Conservation (phyloP, 495 filamentous ascomycete genomes). For the Penicillium chermesinum region DNA sequence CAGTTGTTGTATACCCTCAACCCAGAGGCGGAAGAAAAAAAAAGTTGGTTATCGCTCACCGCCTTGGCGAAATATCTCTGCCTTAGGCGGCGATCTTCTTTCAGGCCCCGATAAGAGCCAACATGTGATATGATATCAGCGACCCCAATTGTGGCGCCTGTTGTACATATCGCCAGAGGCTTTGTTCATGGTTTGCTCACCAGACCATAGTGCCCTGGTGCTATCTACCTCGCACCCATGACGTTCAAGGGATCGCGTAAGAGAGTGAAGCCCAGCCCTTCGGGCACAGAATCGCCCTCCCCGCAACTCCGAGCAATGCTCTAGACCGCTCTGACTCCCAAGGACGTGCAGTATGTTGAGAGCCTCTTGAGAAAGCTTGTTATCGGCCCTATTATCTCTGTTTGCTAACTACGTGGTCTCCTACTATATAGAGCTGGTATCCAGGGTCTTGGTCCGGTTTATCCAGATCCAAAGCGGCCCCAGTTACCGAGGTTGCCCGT, state of each 20-base stretch:
- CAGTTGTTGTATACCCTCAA: constrained; percentile 19
- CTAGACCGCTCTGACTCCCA: constrained; percentile 24
- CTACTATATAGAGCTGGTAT: constrained; percentile 40
- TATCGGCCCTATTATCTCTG: neutral
- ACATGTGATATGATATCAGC: constrained; percentile 39
- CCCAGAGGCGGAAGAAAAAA: constrained; percentile 20
- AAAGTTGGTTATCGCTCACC: constrained; percentile 26
- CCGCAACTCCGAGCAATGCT: constrained; percentile 28
- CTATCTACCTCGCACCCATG: constrained; percentile 28
- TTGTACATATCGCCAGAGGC: constrained; percentile 1
- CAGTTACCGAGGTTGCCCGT: constrained; percentile 69
- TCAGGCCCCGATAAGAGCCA: constrained; percentile 15
- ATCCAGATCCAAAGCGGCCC: constrained; percentile 59
- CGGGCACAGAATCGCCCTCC: constrained; percentile 34
- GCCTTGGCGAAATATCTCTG: constrained; percentile 12
- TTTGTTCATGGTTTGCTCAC: neutral
- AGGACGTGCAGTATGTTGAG: constrained; percentile 26
- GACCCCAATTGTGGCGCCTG: constrained; percentile 20
- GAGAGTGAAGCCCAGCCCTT: constrained; percentile 55
- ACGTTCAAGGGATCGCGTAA: constrained; percentile 57
- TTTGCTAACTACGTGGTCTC: constrained; percentile 14
- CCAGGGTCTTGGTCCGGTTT: constrained; percentile 58
- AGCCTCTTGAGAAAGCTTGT: neutral
- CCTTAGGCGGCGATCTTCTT: constrained; percentile 23
- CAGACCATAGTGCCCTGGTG: constrained; percentile 24